Evolutionary conservation across 192 early-diverging fungal species (phyloP).

Genomic region (Spizellomyces punctatus): DNA sequence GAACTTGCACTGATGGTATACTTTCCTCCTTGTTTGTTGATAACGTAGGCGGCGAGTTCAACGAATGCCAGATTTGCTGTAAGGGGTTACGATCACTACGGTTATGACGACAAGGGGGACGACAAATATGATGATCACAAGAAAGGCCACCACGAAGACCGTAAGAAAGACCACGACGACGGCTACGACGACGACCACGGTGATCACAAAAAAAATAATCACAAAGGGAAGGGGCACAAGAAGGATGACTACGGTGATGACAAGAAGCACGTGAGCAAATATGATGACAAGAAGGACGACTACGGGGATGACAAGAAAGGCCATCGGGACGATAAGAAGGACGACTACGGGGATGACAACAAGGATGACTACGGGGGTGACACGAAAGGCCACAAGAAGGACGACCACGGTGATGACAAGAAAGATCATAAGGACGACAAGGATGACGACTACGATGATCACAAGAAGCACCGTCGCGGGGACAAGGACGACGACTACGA

Average conservation of each 20-base stretch:
- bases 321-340: slow-evolving; percentile 7
- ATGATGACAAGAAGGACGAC: slow-evolving; percentile 2
- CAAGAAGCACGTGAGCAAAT: background rate
- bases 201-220: background rate
- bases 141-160: background rate
- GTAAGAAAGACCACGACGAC: background rate
- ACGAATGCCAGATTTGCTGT: background rate
- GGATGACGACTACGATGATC: background rate
- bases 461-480: background rate
- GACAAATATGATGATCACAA: slow-evolving; percentile 1
- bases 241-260: background rate
- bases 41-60: too few species aligned
- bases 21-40: background rate
- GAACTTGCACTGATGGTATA: background rate
- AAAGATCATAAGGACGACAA: background rate
- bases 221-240: background rate
- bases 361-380: background rate
- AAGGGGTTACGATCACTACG: background rate
- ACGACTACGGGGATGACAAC: slow-evolving; percentile 9
- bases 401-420: slow-evolving; percentile 3
- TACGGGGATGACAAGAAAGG: background rate
- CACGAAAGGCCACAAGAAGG: background rate
- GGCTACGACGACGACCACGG: background rate
- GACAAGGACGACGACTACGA: background rate
- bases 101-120: background rate